Base-by-base conservation (phyloP, 2,329 filamentous ascomycete species). In the Pseudogymnoascus sp. region DNA sequence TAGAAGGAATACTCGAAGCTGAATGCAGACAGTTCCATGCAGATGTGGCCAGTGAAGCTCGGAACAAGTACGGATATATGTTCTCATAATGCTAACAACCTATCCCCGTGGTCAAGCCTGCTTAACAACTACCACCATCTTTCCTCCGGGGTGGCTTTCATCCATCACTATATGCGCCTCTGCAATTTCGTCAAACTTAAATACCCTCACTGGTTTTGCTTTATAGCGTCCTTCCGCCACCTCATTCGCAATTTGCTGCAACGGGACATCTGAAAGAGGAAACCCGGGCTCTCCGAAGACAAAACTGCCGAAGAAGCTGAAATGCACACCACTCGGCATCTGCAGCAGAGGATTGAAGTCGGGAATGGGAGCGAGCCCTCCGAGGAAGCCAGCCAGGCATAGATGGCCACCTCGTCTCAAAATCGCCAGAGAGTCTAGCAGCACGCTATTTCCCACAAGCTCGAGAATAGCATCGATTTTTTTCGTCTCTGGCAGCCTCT, bases 351-450 rank as follows among this genome's bases (percentile, higher is more conserved):
- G 64, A 33, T 65, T 64, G 57, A 65, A 65, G 11, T 64, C 64
- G 11, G 12, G 39, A 30, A 61, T 61, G 20, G 41, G 41, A 22
- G 28, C 64, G 8, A 68, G 64, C 0, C 66, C 67, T 7, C 67
- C 67, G 2, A 68, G 59, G 8, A 58, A 67, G 1, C 66, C 65
- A 20, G 64, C 66, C 2, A 62, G 43, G 33, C 59, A 65, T 2
- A 68, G 20, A 8, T 61, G 60, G 11, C 66, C 64, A 2, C 66
- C 64, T 15, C 59, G 62, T 9, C 50, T 41, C 2, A 61, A 28
- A 20, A 66, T 61, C 5, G n/a, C 58, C 7, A 66, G n/a, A 1
- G 64, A 65, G 22, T 68, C 66, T 8, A 66, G 63, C 2, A 62
- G 18, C 8, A 59, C 60, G 25, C 59, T 60, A 33, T 65, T 65